Conservation (phyloP, 2,329 filamentous ascomycete genomes). For the Remersonia thermophila region DNA sequence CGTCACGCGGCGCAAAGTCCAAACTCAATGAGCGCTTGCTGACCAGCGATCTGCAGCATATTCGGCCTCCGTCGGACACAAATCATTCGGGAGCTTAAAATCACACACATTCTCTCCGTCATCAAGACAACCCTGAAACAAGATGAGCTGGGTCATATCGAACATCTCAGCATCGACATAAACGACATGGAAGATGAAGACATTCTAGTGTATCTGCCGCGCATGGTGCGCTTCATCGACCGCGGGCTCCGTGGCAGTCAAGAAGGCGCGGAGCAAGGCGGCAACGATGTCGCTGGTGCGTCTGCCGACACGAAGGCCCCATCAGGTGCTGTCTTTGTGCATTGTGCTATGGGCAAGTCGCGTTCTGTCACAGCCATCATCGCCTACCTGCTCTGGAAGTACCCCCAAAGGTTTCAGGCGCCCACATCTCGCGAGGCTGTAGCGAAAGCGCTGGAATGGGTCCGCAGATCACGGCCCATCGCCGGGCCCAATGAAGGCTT, state of each 20-base stretch:
- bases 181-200: conserved; percentile 89
- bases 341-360: conserved; percentile 92
- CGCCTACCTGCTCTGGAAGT: conserved; percentile 69
- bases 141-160: conserved; percentile 37
- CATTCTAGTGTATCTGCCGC: conserved; percentile 66
- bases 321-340: conserved; percentile 39
- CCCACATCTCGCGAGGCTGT: conserved; percentile 37
- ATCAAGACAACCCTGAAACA: conserved; percentile 31
- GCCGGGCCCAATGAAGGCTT: conserved; percentile 88
- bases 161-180: conserved; percentile 69
- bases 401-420: conserved; percentile 44
- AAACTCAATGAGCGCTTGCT: neutral
- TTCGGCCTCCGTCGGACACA: neutral
- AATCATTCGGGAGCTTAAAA: conserved; percentile 56
- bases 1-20: too few species aligned
- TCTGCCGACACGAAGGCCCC: neutral
- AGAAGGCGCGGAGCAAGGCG: neutral
- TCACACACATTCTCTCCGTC: conserved; percentile 87
- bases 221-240: conserved; percentile 73
- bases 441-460: conserved; percentile 49
- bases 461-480: conserved; percentile 59
- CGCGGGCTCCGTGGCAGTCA: conserved; percentile 41
- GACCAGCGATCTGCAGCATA: neutral
- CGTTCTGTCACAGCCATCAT: conserved; percentile 75
- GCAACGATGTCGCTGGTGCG: neutral